These are phyloP conservation scores for Biancaea sappan DNA, from an alignment of 306 rosid genomes.

Conservation along the genomic window DNA sequence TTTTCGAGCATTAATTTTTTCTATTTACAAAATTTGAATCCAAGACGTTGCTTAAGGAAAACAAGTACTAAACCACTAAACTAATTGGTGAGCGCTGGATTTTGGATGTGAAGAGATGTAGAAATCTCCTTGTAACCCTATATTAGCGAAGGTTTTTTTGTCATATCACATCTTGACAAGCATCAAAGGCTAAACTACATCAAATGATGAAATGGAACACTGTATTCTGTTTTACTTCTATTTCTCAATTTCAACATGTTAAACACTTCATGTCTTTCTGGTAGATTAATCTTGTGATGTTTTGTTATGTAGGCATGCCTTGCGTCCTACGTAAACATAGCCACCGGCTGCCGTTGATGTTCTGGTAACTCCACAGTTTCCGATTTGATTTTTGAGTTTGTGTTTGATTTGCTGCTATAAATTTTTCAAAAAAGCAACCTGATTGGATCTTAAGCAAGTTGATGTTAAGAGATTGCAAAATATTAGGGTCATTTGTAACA, in stretches of 20 bases:
- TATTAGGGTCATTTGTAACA: conserved; percentile 7
- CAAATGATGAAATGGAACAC: neutral
- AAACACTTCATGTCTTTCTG: neutral
- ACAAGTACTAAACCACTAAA: no score
- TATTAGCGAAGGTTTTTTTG: neutral
- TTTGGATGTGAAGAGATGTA: neutral
- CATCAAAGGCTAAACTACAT: neutral
- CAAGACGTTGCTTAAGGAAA: no score
- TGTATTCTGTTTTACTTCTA: neutral
- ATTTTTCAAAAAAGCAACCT: neutral
- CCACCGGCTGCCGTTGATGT: conserved; percentile 3
- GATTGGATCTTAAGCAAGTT: neutral
- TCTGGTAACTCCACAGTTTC: neutral
- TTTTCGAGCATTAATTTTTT: no score
- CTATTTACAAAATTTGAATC: no score
- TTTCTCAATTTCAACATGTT: neutral
- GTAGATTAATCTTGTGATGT: conserved; percentile 12
- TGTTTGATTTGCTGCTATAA: conserved; percentile 20
- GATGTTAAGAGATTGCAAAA: neutral
- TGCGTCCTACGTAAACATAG: neutral
- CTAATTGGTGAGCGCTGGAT: no score
- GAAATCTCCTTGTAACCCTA: no score
- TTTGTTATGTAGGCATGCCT: conserved; percentile 32
- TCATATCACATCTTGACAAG: neutral
- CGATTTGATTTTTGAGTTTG: neutral